Base-by-base conservation (phyloP, 495 filamentous ascomycete species). In the Talaromyces stipitatus region DNA sequence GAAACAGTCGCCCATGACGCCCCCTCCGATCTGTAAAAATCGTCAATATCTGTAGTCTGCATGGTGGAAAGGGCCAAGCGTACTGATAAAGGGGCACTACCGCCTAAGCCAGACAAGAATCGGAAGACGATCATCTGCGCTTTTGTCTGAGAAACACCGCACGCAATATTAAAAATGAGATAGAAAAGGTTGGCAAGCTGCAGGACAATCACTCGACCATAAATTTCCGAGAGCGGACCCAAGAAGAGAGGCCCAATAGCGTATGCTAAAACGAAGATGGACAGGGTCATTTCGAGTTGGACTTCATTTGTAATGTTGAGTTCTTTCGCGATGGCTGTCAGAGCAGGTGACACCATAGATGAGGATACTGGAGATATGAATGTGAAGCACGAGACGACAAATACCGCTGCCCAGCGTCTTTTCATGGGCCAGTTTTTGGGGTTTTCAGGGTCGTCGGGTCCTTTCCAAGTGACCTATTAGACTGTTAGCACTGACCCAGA, bases 241-340 rank as follows among this genome's bases (percentile, higher is more conserved):
- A 91, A 70, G 43, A 91, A 66, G 16, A 92, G 63, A 0, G 89
- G 88, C 5, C 82, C 85, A 8, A 88, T 66, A 3, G 85, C 84
- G 65, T 88, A 94, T 9, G 86, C 89, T 3, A 92, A 76, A 12
- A 92, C 71, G 67, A 92, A 92, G 59, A 88, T 77, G 0, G 86
- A 89, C 33, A 94, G 68, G 0, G 78, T 81, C 32, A 92, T 69
- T 24, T 83, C 75, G 16, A 73, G 73, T 50, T 83, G 68, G 20
- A 86, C 72, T 59, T 74, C 60, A 28, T 78, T 77, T 0, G 67
- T 73, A 32, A 91, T 86, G 16, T 79, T 60, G 27, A 92, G 75
- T 11, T 91, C 87, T 2, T 62, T 58, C 38, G 75, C 70, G 30
- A 91, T 79, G 0, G 74, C 59, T 6, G 64, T 58, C 7, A 90